phyloP scores from a whole-genome alignment of 1,284 basidiomycete genomes.

The Chalciporus sp. region DNA sequence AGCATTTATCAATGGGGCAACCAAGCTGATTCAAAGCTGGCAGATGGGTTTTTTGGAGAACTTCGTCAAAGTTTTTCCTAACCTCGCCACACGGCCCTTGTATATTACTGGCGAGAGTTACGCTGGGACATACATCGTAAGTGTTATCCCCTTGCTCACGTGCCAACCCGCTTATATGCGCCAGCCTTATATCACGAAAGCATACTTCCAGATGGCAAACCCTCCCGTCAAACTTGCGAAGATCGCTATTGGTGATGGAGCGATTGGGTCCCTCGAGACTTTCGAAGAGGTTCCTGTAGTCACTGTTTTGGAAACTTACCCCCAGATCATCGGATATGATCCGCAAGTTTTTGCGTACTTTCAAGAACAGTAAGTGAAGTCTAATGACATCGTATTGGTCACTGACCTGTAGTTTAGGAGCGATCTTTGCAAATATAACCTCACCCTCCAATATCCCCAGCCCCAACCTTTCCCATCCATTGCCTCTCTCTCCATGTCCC shows the following conservation, averaged over 20 bases:
- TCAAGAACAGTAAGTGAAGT: conserved; percentile 55
- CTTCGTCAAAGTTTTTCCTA: conserved; percentile 68
- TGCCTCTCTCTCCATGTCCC: conserved; percentile 47
- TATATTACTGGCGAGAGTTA: conserved; percentile 65
- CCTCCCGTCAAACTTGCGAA: conserved; percentile 67
- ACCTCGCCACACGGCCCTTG: conserved; percentile 50
- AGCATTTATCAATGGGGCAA: neutral
- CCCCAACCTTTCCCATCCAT: conserved; percentile 47
- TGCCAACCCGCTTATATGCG: conserved; percentile 1
- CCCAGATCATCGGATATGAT: conserved; percentile 69
- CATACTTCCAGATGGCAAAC: conserved; percentile 56
- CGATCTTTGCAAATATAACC: conserved; percentile 61
- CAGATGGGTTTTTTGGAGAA: conserved; percentile 64
- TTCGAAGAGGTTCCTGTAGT: conserved; percentile 59
- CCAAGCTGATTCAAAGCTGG: neutral
- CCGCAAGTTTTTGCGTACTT: conserved; percentile 63
- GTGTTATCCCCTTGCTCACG: conserved; percentile 15
- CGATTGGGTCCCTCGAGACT: conserved; percentile 48
- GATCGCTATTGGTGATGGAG: conserved; percentile 67
- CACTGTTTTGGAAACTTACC: conserved; percentile 62
- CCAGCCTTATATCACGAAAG: conserved; percentile 67
- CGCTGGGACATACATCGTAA: conserved; percentile 60
- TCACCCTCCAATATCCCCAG: conserved; percentile 71
- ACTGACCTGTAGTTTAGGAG: conserved; percentile 38
- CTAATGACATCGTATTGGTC: neutral